Conservation (phyloP, 2,329 filamentous ascomycete genomes). For the Zarea fungicola region DNA sequence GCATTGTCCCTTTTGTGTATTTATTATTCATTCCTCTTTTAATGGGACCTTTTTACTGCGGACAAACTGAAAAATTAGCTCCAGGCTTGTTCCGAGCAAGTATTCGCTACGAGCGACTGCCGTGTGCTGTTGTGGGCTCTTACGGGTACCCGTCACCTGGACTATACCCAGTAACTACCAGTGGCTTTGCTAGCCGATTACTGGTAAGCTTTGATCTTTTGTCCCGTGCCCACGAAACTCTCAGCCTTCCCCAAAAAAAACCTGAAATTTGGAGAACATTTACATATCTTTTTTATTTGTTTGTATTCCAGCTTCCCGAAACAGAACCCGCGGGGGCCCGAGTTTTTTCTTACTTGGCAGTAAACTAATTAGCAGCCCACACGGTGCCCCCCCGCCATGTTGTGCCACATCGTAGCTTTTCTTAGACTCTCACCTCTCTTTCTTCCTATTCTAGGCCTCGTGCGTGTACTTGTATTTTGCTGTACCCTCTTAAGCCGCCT, state of each 20-base stretch:
- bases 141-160: neutral
- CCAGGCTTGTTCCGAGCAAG: neutral
- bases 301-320: neutral
- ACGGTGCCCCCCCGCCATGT: neutral
- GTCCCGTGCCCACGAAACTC: no score
- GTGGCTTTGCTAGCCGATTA: no score
- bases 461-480: no score
- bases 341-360: no score
- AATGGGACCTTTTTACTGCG: neutral
- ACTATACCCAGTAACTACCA: no score
- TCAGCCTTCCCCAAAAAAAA: constrained; percentile 4
- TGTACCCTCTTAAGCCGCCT: neutral
- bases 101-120: neutral
- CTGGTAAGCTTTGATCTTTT: no score
- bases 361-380: no score
- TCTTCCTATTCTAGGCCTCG: neutral
- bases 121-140: neutral
- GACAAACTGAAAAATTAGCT: neutral
- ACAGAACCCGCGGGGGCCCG: neutral
- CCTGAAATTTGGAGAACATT: constrained; percentile 5
- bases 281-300: neutral
- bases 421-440: neutral
- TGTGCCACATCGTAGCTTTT: neutral
- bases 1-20: no score
- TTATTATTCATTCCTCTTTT: no score